Conservation (phyloP, 1,284 basidiomycete genomes). For the Sporisorium iseilematis-ciliati region DNA sequence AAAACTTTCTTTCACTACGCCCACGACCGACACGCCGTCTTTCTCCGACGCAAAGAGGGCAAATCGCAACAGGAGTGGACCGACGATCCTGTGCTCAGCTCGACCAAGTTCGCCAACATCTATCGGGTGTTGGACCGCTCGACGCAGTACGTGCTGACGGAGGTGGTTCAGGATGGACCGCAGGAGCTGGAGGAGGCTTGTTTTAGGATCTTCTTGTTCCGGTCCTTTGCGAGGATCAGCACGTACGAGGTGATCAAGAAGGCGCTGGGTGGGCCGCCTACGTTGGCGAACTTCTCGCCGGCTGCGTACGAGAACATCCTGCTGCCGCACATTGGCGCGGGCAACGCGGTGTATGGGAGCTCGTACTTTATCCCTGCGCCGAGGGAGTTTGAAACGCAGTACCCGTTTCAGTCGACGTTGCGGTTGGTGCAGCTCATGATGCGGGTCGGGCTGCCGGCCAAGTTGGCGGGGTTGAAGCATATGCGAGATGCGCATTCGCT, state of each 20-base stretch:
- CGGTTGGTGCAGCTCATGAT: slow-evolving; percentile 75
- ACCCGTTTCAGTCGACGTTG: slow-evolving; percentile 74
- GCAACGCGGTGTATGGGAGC: slow-evolving; percentile 75
- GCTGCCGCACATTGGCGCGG: slow-evolving; percentile 68
- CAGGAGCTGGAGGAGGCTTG: slow-evolving; percentile 74
- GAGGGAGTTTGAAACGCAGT: slow-evolving; percentile 71
- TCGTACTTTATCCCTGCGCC: slow-evolving; percentile 78
- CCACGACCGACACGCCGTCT: slow-evolving; percentile 39
- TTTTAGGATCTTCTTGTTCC: slow-evolving; percentile 77
- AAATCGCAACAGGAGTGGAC: slow-evolving; percentile 36
- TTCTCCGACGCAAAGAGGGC: slow-evolving; percentile 19
- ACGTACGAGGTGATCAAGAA: slow-evolving; percentile 76
- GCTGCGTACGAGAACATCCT: slow-evolving; percentile 74
- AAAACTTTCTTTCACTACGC: slow-evolving; percentile 38
- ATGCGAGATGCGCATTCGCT: slow-evolving; percentile 75
- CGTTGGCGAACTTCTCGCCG: slow-evolving; percentile 74
- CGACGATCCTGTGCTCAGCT: slow-evolving; percentile 73
- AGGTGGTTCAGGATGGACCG: slow-evolving; percentile 77
- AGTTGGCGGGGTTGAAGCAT: slow-evolving; percentile 72
- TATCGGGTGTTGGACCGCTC: slow-evolving; percentile 76
- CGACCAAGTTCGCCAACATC: slow-evolving; percentile 76
- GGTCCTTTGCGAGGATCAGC: slow-evolving; percentile 75
- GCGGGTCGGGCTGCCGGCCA: slow-evolving; percentile 72
- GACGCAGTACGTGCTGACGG: slow-evolving; percentile 75
- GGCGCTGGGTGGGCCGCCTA: slow-evolving; percentile 73